These are phyloP conservation scores for Pichia sporocuriosa DNA, from an alignment of 805 yeast genomes.

Conservation along the genomic window DNA sequence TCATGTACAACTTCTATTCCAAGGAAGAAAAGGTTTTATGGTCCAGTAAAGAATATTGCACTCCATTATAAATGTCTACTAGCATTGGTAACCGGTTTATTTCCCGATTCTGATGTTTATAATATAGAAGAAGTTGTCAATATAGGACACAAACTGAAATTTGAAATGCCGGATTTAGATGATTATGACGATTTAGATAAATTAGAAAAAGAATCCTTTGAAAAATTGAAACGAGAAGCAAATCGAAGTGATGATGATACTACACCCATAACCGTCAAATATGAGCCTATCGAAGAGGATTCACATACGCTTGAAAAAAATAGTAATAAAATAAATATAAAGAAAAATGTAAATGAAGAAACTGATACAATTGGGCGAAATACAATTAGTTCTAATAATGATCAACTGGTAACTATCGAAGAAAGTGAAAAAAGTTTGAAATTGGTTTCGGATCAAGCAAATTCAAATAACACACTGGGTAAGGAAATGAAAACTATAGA, in stretches of 20 bases:
- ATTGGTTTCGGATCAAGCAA: too few species aligned
- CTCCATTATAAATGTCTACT: constrained; percentile 38
- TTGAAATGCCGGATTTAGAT: constrained; percentile 31
- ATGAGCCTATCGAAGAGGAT: too few species aligned
- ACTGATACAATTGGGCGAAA: too few species aligned
- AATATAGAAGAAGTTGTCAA: constrained; percentile 36
- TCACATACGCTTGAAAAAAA: too few species aligned
- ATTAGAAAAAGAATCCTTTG: constrained; percentile 6
- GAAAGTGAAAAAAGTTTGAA: too few species aligned
- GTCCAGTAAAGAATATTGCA: constrained; percentile 37
- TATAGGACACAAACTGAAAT: constrained; percentile 29
- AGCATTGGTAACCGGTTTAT: constrained; percentile 33
- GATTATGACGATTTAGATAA: constrained; percentile 10
- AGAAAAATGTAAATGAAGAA: too few species aligned
- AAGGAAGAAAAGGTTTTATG: constrained; percentile 35
- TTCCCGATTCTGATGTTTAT: constrained; percentile 39
- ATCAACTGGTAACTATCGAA: too few species aligned
- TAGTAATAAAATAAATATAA: too few species aligned
- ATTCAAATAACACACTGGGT: too few species aligned
- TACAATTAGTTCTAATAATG: too few species aligned
- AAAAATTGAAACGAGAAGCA: constrained; percentile 3
- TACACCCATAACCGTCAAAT: too few species aligned
- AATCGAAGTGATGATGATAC: background rate
- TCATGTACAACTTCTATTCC: constrained; percentile 37
- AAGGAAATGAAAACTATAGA: too few species aligned